These are phyloP conservation scores for Trichoderma koningii DNA, from an alignment of 2,329 filamentous ascomycete genomes.

Conservation along the genomic window DNA sequence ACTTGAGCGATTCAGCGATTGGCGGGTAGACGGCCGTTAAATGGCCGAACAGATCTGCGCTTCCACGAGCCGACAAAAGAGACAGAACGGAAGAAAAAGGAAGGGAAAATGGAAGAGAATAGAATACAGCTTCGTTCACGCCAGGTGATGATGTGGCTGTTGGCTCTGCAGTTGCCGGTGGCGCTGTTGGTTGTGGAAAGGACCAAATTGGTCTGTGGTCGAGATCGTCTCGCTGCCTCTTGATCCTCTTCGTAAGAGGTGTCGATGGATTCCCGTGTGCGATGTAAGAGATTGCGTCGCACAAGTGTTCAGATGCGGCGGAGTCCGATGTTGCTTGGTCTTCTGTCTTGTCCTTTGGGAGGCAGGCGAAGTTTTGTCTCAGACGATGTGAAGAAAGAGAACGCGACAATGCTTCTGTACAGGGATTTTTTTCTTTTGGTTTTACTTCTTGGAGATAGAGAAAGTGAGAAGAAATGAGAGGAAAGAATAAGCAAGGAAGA, in stretches of 20 bases:
- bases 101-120: neutral
- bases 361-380: conserved; percentile 15
- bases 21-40: conserved; percentile 1
- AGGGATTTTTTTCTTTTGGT: neutral
- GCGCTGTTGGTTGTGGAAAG: neutral
- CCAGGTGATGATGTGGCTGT: conserved; percentile 17
- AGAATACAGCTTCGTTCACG: conserved; percentile 14
- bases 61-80: neutral
- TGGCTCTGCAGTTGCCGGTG: neutral
- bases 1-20: conserved; percentile 11
- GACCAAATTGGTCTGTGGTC: conserved; percentile 6
- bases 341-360: conserved; percentile 4
- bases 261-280: conserved; percentile 2
- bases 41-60: conserved; percentile 17
- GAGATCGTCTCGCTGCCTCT: neutral
- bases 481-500: neutral
- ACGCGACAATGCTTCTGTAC: neutral
- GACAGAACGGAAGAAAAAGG: neutral
- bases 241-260: neutral
- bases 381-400: neutral
- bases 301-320: conserved; percentile 20
- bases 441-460: neutral
- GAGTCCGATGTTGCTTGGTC: conserved; percentile 17
- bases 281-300: conserved; percentile 14
- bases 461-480: neutral